A percentile compares a stretch with the other conserved stretches of the same genome.
These are phyloP conservation scores for Cucurbitaria berberidis DNA, from an alignment of 2,329 filamentous ascomycete species.

Conservation along the genomic window DNA sequence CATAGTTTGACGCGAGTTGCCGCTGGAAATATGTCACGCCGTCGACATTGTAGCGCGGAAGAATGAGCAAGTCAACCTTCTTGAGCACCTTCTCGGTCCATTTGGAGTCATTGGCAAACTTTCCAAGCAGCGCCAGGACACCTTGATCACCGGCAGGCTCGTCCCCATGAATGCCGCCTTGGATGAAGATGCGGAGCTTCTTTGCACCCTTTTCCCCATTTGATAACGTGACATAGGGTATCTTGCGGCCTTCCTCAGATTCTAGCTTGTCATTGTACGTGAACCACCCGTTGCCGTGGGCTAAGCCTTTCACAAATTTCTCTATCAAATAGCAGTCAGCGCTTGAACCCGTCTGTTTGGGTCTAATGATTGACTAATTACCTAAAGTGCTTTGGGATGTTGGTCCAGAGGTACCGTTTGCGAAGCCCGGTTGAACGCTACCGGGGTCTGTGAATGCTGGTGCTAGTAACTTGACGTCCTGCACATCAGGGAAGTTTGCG, in stretches of 20 bases:
- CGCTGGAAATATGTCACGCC: conserved; percentile 34
- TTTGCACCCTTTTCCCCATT: conserved; percentile 13
- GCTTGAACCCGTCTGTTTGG: not conserved
- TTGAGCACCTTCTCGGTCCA: conserved; percentile 31
- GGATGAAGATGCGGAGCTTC: conserved; percentile 36
- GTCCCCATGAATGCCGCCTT: conserved; percentile 38
- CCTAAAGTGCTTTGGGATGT: conserved; percentile 19
- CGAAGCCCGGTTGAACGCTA: conserved; percentile 15
- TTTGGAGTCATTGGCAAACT: conserved; percentile 30
- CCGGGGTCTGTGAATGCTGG: conserved; percentile 23
- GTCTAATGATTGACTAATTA: not conserved
- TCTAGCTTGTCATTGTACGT: conserved; percentile 20
- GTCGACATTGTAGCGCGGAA: conserved; percentile 40
- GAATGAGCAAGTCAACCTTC: conserved; percentile 28
- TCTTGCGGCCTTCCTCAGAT: conserved; percentile 31
- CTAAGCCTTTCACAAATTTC: conserved; percentile 3
- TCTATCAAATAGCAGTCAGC: conserved; percentile 3
- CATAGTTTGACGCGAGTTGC: conserved; percentile 26
- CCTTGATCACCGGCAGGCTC: conserved; percentile 40
- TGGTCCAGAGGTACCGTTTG: conserved; percentile 25
- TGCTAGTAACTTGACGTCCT: conserved; percentile 21
- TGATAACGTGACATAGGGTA: conserved; percentile 29
- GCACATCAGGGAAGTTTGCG: conserved; percentile 21
- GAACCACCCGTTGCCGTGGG: conserved; percentile 27
- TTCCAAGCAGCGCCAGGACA: conserved; percentile 35